phyloP scores from a whole-genome alignment of 2,329 filamentous ascomycete species.

The Periconia macrospinosa region DNA sequence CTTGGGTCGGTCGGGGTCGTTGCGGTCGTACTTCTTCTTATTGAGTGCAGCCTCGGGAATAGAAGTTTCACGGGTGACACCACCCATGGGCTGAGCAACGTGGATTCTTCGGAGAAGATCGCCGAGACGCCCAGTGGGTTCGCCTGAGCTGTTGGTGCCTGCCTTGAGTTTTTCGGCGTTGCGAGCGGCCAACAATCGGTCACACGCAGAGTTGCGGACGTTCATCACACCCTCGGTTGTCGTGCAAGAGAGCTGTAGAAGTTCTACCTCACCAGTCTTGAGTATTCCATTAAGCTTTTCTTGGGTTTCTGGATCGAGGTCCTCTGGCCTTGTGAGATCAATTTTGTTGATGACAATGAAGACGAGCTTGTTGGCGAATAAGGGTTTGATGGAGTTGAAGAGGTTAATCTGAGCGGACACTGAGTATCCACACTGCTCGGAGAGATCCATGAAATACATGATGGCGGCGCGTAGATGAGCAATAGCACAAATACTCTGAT shows the following conservation, averaged over 20 bases:
- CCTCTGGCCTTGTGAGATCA: conserved; percentile 84
- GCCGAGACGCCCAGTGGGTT: conserved; percentile 77
- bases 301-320: conserved; percentile 78
- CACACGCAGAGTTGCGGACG: conserved; percentile 93
- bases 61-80: conserved; percentile 75
- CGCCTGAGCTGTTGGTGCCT: conserved; percentile 76
- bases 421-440: conserved; percentile 94
- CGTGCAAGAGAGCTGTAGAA: conserved; percentile 91
- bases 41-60: conserved; percentile 84
- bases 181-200: conserved; percentile 87
- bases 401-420: conserved; percentile 90
- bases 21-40: conserved; percentile 86
- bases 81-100: conserved; percentile 89
- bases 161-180: conserved; percentile 94
- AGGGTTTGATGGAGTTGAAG: conserved; percentile 93
- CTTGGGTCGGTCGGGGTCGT: conserved; percentile 78
- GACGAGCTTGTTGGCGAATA: conserved; percentile 96
- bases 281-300: conserved; percentile 76
- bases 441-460: conserved; percentile 97
- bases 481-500: conserved; percentile 98
- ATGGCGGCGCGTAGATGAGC: conserved; percentile 94
- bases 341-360: conserved; percentile 99
- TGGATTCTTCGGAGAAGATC: conserved; percentile 94
- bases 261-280: conserved; percentile 86
- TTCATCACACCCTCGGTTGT: conserved; percentile 92